These are phyloP conservation scores for Rhizopus stolonifer DNA, from an alignment of 371 early-diverging fungal species.

Conservation along the genomic window DNA sequence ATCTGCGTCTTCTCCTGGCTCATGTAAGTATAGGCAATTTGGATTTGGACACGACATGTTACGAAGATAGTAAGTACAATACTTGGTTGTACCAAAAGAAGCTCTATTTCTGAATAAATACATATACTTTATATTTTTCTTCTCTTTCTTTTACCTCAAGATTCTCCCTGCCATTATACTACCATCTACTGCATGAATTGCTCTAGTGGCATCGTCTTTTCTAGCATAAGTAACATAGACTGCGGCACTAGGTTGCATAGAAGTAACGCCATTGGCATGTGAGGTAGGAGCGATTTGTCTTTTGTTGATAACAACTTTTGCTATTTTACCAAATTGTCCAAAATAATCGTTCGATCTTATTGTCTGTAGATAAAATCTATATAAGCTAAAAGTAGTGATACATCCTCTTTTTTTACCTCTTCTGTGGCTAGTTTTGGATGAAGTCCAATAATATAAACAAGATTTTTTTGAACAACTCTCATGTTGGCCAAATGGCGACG, in stretches of 20 bases:
- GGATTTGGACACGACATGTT: constrained; percentile 91
- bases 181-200: constrained; percentile 92
- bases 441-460: constrained; percentile 93
- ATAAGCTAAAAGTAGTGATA: background rate
- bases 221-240: constrained; percentile 88
- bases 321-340: constrained; percentile 96
- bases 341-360: constrained; percentile 87
- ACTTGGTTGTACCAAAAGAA: constrained; percentile 96
- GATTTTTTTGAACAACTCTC: constrained; percentile 92
- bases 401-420: constrained; percentile 53
- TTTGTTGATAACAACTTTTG: constrained; percentile 83
- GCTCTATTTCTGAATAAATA: constrained; percentile 29
- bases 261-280: constrained; percentile 41
- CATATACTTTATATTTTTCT: background rate
- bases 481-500: constrained; percentile 87
- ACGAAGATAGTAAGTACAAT: constrained; percentile 93
- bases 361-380: background rate
- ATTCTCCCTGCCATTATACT: constrained; percentile 84
- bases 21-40: constrained; percentile 93
- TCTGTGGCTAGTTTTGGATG: constrained; percentile 83
- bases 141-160: constrained; percentile 49
- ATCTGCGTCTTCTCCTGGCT: constrained; percentile 90
- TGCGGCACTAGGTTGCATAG: constrained; percentile 62
- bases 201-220: constrained; percentile 88
- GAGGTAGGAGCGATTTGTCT: constrained; percentile 61